These are phyloP conservation scores for Gracilaria vermiculophylla DNA, from an alignment of 23 red algal species.

Conservation along the genomic window DNA sequence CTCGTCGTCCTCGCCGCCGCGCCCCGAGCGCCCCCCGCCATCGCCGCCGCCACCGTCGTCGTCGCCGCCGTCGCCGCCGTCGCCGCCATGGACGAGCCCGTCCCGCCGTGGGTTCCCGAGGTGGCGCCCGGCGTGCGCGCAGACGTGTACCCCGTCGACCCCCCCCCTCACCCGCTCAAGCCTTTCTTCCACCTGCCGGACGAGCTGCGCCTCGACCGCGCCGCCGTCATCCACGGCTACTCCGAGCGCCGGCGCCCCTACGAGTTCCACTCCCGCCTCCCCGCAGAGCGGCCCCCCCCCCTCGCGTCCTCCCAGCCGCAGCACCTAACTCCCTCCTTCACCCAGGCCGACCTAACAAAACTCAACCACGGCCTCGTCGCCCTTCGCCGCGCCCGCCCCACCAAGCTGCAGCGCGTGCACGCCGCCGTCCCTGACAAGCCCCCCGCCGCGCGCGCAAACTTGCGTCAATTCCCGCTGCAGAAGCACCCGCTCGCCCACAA, in stretches of 20 bases:
- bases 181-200: slow-evolving; percentile 25
- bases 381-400: slow-evolving; percentile 53
- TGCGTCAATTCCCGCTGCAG: slow-evolving; percentile 50
- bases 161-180: slow-evolving; percentile 1
- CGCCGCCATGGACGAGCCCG: slow-evolving; percentile 5
- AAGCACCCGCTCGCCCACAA: slow-evolving; percentile 21
- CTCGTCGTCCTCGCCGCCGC: not conserved
- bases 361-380: slow-evolving; percentile 25
- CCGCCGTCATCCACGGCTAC: slow-evolving; percentile 56
- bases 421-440: not conserved
- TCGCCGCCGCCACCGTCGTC: not conserved
- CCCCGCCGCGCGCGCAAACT: not conserved
- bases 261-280: slow-evolving; percentile 43
- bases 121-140: slow-evolving; percentile 18
- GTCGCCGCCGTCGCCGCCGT: not conserved
- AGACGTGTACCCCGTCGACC: slow-evolving; percentile 65
- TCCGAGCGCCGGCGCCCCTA: slow-evolving; percentile 57
- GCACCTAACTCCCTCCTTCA: slow-evolving; percentile 13
- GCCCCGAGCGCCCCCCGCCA: not conserved
- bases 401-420: slow-evolving; percentile 57
- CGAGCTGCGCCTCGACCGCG: slow-evolving; percentile 65
- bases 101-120: slow-evolving; percentile 59
- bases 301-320: slow-evolving; percentile 10
- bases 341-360: slow-evolving; percentile 20
- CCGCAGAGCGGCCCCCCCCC: slow-evolving; percentile 10